phyloP scores from a whole-genome alignment of 2,329 filamentous ascomycete genomes.

The Hysterium pulicare region DNA sequence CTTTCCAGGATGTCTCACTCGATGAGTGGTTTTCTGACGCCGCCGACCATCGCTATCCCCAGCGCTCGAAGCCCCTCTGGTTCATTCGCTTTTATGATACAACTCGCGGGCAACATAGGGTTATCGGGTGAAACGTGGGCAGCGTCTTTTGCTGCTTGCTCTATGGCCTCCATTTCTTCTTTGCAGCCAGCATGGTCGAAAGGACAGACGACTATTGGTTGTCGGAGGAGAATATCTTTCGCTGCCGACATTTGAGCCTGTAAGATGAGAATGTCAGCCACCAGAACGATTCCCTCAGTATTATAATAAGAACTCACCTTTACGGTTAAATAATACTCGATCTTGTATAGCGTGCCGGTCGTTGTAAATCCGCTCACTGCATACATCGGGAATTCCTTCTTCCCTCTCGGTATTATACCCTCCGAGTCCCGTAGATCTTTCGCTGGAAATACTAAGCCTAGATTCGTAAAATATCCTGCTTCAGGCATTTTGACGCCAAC shows the following conservation, averaged over 20 bases:
- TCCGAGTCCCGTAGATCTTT: slow-evolving; percentile 85
- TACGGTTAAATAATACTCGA: slow-evolving; percentile 92
- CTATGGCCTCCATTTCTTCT: slow-evolving; percentile 97
- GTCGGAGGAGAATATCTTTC: slow-evolving; percentile 80
- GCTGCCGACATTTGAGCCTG: slow-evolving; percentile 86
- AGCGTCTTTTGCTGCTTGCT: slow-evolving; percentile 91
- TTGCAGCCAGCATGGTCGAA: slow-evolving; percentile 94
- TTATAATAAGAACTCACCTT: slow-evolving; percentile 61
- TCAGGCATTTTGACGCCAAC: slow-evolving; percentile 86
- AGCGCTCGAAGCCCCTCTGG: slow-evolving; percentile 58
- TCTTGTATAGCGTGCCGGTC: slow-evolving; percentile 91
- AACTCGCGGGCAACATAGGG: slow-evolving; percentile 83
- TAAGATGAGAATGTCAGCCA: slow-evolving; percentile 9
- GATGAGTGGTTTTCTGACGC: slow-evolving; percentile 61
- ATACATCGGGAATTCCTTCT: slow-evolving; percentile 85
- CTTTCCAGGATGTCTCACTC: too few relatives aligned
- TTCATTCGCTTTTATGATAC: slow-evolving; percentile 77
- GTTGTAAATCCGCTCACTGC: slow-evolving; percentile 89
- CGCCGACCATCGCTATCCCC: slow-evolving; percentile 61
- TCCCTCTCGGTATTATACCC: slow-evolving; percentile 80
- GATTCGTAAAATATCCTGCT: slow-evolving; percentile 86
- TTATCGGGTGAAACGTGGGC: slow-evolving; percentile 84
- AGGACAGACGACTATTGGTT: slow-evolving; percentile 94
- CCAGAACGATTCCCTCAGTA: slow-evolving; percentile 11
- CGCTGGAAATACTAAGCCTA: slow-evolving; percentile 85